A percentile compares a stretch with the other conserved stretches of the same genome.
Conservation (phyloP, 768 basidiomycete species). For the Phaeotremella fagi region DNA sequence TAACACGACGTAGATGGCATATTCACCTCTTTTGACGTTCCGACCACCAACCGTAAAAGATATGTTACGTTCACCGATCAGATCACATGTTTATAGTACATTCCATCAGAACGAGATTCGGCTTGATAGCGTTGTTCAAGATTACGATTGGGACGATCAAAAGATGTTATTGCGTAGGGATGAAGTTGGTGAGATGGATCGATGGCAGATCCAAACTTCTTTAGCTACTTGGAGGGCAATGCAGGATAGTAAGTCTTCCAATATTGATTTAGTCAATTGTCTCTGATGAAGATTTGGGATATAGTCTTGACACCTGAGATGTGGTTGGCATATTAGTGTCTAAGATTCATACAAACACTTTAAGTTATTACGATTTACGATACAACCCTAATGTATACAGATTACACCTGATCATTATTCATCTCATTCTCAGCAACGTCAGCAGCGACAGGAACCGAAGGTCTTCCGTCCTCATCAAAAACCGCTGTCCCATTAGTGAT, state of each 20-base stretch:
- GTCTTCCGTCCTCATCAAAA: neutral
- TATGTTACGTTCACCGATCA: constrained; percentile 34
- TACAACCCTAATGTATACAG: neutral
- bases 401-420: neutral
- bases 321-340: constrained; percentile 31
- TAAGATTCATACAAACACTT: too few species aligned
- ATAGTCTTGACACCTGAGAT: constrained; percentile 36
- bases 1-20: constrained; percentile 52
- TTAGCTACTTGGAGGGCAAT: constrained; percentile 76
- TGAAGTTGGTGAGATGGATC: constrained; percentile 58
- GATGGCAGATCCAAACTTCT: constrained; percentile 63
- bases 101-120: constrained; percentile 39
- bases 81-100: constrained; percentile 36
- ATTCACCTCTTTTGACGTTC: constrained; percentile 43
- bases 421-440: neutral
- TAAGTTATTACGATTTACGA: neutral
- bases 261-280: too few species aligned
- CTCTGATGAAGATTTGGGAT: constrained; percentile 2
- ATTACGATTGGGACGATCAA: constrained; percentile 52
- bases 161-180: constrained; percentile 52
- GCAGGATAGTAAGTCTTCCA: constrained; percentile 53
- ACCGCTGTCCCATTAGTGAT: neutral
- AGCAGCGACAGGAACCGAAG: neutral
- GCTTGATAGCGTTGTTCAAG: constrained; percentile 28
- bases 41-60: constrained; percentile 28